These are phyloP conservation scores for Huntiella abstrusa DNA, from an alignment of 2,329 filamentous ascomycete species.

Conservation along the genomic window DNA sequence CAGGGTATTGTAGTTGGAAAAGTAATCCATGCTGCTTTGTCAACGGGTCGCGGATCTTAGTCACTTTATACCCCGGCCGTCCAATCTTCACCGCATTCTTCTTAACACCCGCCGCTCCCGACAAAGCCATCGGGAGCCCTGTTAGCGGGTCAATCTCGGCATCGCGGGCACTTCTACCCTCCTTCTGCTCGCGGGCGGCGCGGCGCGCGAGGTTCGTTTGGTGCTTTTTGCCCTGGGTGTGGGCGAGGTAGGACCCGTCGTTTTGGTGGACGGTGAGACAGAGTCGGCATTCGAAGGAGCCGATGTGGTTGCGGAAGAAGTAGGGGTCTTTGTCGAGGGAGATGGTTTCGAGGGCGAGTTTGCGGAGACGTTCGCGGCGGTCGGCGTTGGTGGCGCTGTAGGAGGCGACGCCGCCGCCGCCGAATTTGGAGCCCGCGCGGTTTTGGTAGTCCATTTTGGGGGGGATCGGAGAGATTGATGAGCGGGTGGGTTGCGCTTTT, in stretches of 20 bases:
- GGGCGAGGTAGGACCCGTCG: constrained; percentile 93
- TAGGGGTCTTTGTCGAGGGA: constrained; percentile 98
- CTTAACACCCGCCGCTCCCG: constrained; percentile 40
- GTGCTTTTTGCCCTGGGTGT: constrained; percentile 96
- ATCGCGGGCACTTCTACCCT: constrained; percentile 46
- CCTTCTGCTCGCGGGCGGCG: constrained; percentile 85
- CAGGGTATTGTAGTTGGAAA: constrained; percentile 93
- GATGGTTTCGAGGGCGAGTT: constrained; percentile 95
- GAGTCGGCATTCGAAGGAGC: constrained; percentile 91
- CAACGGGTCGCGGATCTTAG: constrained; percentile 77
- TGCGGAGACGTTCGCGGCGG: constrained; percentile 88
- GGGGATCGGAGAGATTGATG: too few species aligned
- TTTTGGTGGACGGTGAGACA: constrained; percentile 98
- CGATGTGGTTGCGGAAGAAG: constrained; percentile 99
- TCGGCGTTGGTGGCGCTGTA: constrained; percentile 88
- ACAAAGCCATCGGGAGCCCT: constrained; percentile 54
- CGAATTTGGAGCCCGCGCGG: constrained; percentile 91
- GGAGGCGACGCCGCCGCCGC: constrained; percentile 89
- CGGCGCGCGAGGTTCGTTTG: constrained; percentile 94
- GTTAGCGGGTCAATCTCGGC: constrained; percentile 45
- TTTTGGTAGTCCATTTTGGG: constrained; percentile 60
- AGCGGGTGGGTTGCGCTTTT: background rate
- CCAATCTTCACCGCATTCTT: constrained; percentile 89
- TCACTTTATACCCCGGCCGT: constrained; percentile 91
- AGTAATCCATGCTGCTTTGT: constrained; percentile 76